A percentile compares a stretch with the other conserved stretches of the same genome.
Evolutionary conservation across 345 rosid species (phyloP).

Genomic region (Cardamine occulta): DNA sequence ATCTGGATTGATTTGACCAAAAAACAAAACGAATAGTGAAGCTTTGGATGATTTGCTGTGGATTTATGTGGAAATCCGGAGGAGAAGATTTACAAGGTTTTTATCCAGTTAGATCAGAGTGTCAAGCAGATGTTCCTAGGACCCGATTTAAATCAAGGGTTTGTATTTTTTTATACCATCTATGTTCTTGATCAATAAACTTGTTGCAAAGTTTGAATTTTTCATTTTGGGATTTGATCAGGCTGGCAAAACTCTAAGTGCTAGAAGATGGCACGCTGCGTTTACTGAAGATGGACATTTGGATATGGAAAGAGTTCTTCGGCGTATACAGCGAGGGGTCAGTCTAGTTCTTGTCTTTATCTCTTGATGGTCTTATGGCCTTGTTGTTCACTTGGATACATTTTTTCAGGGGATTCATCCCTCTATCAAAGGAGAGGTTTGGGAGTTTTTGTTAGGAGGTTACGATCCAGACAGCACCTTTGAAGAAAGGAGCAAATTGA

Average conservation of each 20-base stretch:
- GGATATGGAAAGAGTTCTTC: conserved; percentile 82
- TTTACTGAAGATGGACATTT: conserved; percentile 79
- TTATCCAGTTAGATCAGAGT: conserved; percentile 78
- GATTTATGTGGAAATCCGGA: conserved; percentile 53
- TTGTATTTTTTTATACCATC: background rate
- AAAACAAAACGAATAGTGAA: background rate
- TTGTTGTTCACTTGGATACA: conserved; percentile 37
- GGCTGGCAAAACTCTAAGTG: conserved; percentile 91
- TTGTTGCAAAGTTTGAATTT: background rate
- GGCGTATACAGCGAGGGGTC: conserved; percentile 90
- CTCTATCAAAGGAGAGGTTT: conserved; percentile 77
- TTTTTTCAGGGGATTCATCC: conserved; percentile 83
- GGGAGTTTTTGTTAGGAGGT: conserved; percentile 94
- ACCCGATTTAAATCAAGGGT: conserved; percentile 78
- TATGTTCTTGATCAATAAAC: conserved; percentile 15
- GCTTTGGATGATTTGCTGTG: conserved; percentile 48
- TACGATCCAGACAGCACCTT: conserved; percentile 85
- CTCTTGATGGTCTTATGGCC: conserved; percentile 7
- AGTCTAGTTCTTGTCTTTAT: background rate
- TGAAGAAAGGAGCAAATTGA: conserved; percentile 64
- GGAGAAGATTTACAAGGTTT: conserved; percentile 67
- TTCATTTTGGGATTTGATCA: conserved; percentile 31
- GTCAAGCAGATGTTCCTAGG: conserved; percentile 65
- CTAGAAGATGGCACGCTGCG: conserved; percentile 86
- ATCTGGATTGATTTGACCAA: conserved; percentile 24